Evolutionary conservation across 2,329 filamentous ascomycete genomes (phyloP), one percentile per base, ranked within the genome.

Genomic region (Fusarium sp.): DNA sequence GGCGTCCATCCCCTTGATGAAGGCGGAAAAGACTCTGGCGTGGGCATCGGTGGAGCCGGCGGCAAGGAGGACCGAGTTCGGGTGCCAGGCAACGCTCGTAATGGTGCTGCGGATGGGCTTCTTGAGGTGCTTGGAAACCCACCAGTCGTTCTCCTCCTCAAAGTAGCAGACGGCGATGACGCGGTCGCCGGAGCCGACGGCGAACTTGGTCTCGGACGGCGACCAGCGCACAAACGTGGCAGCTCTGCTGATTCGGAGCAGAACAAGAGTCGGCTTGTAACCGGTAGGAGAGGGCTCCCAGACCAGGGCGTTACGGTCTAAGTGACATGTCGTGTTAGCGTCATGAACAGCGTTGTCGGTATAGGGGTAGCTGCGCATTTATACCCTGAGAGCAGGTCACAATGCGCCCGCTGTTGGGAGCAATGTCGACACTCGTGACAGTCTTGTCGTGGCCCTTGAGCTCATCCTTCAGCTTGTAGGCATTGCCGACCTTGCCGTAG

Each of bases 71-170:
- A 99, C 97, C 11, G 94, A 97, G 88, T 99, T 99, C 39, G 97
- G 97, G 84, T 99, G 97, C 97, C 97, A 99, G 67, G 93, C 92
- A 52, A 99, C 91, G 18, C 94, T 95, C 66, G 97, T 98, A 79
- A 99, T 96, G 67, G 97, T 99, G 83, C 95, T 98, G 77, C 96
- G 94, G 80, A 99, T 97, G 23, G 97, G 97, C 90, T 98, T 99
- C 91, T 98, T 98, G 81, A 99, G 86, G 85, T 99, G 97, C 89
- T 99, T 99, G 41, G 95, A 98, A 48, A 99, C 96, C 97, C 97
- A 99, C 97, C 97, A 99, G 87, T 99, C 95, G 85, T 99, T 98
- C 85, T 99, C 97, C 83, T 98, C 94, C 82, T 99, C 97, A 79
- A 99, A 99, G 87, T 98, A 98, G 88, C 97, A 99, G 78, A 98